Conservation (phyloP, 2,329 filamentous ascomycete species). For the Biscogniauxia mediterranea region DNA sequence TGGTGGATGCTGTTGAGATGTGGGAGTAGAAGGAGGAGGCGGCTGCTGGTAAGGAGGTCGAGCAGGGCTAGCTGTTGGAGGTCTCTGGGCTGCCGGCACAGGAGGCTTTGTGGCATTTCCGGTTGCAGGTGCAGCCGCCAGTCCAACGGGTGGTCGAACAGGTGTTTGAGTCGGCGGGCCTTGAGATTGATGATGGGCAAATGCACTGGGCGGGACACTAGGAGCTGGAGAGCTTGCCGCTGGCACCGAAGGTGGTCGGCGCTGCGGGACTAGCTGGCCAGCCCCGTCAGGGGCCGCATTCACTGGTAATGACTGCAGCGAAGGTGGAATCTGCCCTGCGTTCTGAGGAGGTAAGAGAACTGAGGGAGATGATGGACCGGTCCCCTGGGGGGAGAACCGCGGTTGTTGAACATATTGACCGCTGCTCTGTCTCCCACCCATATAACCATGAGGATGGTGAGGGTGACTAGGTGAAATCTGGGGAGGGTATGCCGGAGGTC, state of each 20-base stretch:
- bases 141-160: conserved; percentile 21
- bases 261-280: conserved; percentile 32
- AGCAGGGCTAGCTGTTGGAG: conserved; percentile 18
- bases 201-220: conserved; percentile 15
- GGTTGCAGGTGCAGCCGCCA: conserved; percentile 19
- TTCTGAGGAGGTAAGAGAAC: conserved; percentile 33
- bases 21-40: conserved; percentile 22
- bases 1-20: conserved; percentile 21
- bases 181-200: conserved; percentile 19
- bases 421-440: conserved; percentile 20
- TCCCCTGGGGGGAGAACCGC: conserved; percentile 35
- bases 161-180: conserved; percentile 23
- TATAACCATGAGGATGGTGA: conserved; percentile 27
- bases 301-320: conserved; percentile 28
- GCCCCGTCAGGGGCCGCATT: conserved; percentile 32
- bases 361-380: conserved; percentile 27
- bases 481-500: conserved; percentile 28
- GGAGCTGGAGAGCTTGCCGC: conserved; percentile 29
- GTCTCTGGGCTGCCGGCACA: conserved; percentile 20
- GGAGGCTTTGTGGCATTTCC: conserved; percentile 18
- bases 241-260: conserved; percentile 29
- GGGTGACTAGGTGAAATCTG: conserved; percentile 22
- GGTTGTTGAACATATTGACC: conserved; percentile 30
- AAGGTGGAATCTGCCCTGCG: conserved; percentile 30
- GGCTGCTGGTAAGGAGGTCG: conserved; percentile 23